Percentiles rank a stretch among this genome's conserved stretches.
phyloP scores from a whole-genome alignment of 805 yeast genomes.

The Lachancea fermentati region DNA sequence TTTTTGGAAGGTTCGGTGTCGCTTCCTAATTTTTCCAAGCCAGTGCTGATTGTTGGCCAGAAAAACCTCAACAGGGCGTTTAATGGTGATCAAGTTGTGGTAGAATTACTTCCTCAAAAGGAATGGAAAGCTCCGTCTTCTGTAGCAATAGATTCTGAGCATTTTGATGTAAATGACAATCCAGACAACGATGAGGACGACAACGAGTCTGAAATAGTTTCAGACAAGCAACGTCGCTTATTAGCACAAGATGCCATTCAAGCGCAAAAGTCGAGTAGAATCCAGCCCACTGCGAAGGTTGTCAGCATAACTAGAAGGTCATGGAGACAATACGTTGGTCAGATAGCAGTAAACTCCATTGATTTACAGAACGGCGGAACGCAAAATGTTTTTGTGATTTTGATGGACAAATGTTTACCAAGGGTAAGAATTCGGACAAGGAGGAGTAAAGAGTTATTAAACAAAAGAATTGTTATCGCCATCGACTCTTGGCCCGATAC shows the following conservation, averaged over 20 bases:
- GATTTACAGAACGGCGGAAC: conserved; percentile 55
- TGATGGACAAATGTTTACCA: conserved; percentile 88
- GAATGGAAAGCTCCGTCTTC: conserved; percentile 87
- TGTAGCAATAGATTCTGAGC: conserved; percentile 70
- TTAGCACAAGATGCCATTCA: conserved; percentile 72
- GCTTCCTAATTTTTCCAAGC: conserved; percentile 68
- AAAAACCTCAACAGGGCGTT: conserved; percentile 85
- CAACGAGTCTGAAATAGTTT: conserved; percentile 38
- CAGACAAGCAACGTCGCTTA: conserved; percentile 45
- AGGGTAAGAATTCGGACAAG: conserved; percentile 82
- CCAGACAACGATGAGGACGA: conserved; percentile 49
- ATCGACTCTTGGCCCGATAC: conserved; percentile 88
- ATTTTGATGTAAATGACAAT: conserved; percentile 52
- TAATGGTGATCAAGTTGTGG: conserved; percentile 86
- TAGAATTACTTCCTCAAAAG: conserved; percentile 77
- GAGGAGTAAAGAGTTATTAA: conserved; percentile 74
- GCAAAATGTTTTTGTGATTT: conserved; percentile 72
- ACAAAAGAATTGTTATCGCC: conserved; percentile 85
- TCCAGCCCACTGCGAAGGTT: conserved; percentile 90
- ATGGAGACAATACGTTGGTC: conserved; percentile 97
- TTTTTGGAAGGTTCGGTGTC: conserved; percentile 80
- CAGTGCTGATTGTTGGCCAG: conserved; percentile 75
- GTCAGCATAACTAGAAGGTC: conserved; percentile 86
- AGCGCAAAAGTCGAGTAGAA: conserved; percentile 46
- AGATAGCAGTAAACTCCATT: conserved; percentile 72